phyloP scores from a whole-genome alignment of 2,329 filamentous ascomycete genomes.

The Graphiopsis chlorocephala region DNA sequence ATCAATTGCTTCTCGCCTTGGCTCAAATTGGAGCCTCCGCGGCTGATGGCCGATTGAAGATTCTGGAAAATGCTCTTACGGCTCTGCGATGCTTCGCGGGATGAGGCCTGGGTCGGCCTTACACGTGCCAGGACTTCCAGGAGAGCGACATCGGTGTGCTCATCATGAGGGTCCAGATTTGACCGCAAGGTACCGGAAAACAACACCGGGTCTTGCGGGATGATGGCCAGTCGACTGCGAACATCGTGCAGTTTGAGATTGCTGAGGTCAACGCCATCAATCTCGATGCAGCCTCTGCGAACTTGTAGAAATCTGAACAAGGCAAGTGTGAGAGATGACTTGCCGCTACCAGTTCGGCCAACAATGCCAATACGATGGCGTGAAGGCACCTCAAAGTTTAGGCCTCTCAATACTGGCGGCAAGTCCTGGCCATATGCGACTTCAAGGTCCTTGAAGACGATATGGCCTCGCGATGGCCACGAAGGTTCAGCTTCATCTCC shows the following conservation, averaged over 20 bases:
- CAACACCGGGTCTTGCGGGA: conserved; percentile 77
- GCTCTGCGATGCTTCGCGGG: neutral
- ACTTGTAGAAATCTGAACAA: neutral
- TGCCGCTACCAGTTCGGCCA: neutral
- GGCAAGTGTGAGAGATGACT: neutral
- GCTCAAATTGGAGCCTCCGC: neutral
- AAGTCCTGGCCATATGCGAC: neutral
- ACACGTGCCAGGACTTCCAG: neutral
- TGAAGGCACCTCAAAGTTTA: neutral
- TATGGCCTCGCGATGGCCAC: neutral
- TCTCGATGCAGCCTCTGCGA: neutral
- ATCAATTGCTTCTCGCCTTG: conserved; percentile 81
- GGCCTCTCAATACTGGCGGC: neutral
- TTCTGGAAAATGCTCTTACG: neutral
- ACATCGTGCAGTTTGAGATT: conserved; percentile 36
- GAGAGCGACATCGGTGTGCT: conserved; percentile 35
- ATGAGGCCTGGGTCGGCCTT: neutral
- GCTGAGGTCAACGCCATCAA: neutral
- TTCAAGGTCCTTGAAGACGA: neutral
- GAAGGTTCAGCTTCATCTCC: neutral
- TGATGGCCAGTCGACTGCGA: conserved; percentile 67
- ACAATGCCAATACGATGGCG: neutral
- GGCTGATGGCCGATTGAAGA: neutral
- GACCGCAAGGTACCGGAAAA: conserved; percentile 75
- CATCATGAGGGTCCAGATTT: conserved; percentile 71